phyloP scores from a whole-genome alignment of 495 filamentous ascomycete genomes.

The Talaromyces ruber region DNA sequence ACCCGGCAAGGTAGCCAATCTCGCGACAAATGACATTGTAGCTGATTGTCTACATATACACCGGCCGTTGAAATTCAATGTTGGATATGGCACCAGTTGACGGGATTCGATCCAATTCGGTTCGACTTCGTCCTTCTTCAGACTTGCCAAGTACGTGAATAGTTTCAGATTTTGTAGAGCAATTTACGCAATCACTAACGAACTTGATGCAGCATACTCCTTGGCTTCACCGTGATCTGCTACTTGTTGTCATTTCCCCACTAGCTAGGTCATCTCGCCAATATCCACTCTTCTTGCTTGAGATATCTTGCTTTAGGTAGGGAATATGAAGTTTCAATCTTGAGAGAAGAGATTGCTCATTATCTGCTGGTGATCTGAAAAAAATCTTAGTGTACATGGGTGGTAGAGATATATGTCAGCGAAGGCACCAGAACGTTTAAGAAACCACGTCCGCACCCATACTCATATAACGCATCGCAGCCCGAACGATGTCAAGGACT shows the following conservation, averaged over 20 bases:
- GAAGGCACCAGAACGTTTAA: not conserved
- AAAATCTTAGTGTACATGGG: not conserved
- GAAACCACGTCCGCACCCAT: not conserved
- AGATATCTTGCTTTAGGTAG: not conserved
- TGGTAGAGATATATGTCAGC: not conserved
- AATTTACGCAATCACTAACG: not conserved
- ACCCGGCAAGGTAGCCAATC: not conserved
- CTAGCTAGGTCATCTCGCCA: not conserved
- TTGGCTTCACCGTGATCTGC: not conserved
- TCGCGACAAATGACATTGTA: not conserved
- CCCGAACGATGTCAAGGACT: slow-evolving; percentile 63
- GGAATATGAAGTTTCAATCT: too few species aligned
- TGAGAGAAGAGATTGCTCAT: not conserved
- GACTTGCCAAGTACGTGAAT: not conserved
- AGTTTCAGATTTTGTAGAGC: not conserved
- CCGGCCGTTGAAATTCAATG: not conserved
- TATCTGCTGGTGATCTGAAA: not conserved
- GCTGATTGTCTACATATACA: not conserved
- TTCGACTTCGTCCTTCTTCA: not conserved
- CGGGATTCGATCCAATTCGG: not conserved
- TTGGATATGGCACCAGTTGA: not conserved
- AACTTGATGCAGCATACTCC: not conserved
- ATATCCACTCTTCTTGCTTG: not conserved
- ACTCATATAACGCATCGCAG: slow-evolving; percentile 20
- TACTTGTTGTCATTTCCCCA: not conserved